A percentile compares a stretch with the other conserved stretches of the same genome.
phyloP scores from a whole-genome alignment of 495 filamentous ascomycete species.

The Penicillium crystallinum region DNA sequence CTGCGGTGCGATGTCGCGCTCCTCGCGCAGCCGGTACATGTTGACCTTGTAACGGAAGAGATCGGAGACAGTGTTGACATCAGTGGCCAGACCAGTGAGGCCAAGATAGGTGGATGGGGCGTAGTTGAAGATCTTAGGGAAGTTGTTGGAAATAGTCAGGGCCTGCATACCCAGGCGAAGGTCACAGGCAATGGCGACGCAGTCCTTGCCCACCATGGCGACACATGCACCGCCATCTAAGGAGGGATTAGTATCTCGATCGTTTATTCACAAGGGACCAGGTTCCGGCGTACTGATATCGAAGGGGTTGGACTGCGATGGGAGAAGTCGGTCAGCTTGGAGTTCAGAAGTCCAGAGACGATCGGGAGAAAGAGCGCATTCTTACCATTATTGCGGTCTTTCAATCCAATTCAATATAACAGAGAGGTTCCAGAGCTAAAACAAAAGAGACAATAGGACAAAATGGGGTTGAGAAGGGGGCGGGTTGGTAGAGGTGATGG shows the following conservation, averaged over 20 bases:
- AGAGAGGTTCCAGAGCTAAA: conserved; percentile 12
- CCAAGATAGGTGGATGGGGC: conserved; percentile 90
- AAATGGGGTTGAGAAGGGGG: conserved; percentile 10
- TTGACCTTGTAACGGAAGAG: conserved; percentile 99
- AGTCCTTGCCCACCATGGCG: conserved; percentile 99
- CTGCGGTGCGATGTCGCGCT: conserved; percentile 87
- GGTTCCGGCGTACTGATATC: conserved; percentile 66
- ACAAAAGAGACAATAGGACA: background rate
- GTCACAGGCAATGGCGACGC: conserved; percentile 98
- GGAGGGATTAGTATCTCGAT: conserved; percentile 24
- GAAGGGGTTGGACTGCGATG: conserved; percentile 68
- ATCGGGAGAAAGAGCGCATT: conserved; percentile 15
- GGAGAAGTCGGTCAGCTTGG: conserved; percentile 32
- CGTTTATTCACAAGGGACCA: conserved; percentile 2
- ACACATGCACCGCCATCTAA: conserved; percentile 93
- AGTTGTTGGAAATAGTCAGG: conserved; percentile 97
- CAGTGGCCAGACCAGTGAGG: conserved; percentile 91
- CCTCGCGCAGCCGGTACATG: conserved; percentile 98
- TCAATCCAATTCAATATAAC: conserved; percentile 13
- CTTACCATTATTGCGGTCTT: conserved; percentile 27
- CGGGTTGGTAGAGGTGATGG: conserved; percentile 21
- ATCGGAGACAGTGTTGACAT: conserved; percentile 90
- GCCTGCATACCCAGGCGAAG: conserved; percentile 95
- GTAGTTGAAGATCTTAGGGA: conserved; percentile 99
- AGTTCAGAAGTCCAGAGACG: conserved; percentile 7